A percentile compares a stretch with the other conserved stretches of the same genome.
Conservation (phyloP, 2,329 filamentous ascomycete genomes). For the Ophiosphaerella korrae region DNA sequence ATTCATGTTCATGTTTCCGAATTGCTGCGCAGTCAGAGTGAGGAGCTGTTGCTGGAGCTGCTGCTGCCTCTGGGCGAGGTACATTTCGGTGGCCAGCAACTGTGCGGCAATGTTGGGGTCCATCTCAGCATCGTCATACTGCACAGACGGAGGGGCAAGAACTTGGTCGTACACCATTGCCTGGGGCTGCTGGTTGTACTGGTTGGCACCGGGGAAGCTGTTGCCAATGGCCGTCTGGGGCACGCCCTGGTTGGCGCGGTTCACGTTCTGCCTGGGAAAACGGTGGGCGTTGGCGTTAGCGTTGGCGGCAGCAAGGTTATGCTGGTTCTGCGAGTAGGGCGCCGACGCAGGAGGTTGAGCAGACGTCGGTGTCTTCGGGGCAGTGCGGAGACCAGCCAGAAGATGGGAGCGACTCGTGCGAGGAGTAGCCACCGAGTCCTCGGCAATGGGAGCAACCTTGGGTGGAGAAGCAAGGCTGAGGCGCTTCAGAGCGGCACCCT, state of each 20-base stretch:
- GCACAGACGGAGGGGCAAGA: constrained; percentile 79
- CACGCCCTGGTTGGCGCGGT: constrained; percentile 50
- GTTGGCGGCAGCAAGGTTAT: constrained; percentile 53
- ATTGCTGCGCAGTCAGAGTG: constrained; percentile 67
- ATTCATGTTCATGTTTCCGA: constrained; percentile 68
- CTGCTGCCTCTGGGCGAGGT: constrained; percentile 92
- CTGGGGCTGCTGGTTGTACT: constrained; percentile 46
- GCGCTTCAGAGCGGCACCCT: constrained; percentile 87
- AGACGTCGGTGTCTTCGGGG: constrained; percentile 81
- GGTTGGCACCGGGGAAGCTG: constrained; percentile 55
- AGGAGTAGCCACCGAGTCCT: constrained; percentile 71
- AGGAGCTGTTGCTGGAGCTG: constrained; percentile 91
- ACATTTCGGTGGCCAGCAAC: constrained; percentile 87
- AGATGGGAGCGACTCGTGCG: constrained; percentile 94
- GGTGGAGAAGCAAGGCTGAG: constrained; percentile 76
- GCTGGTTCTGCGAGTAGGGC: constrained; percentile 63
- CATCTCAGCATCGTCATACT: constrained; percentile 72
- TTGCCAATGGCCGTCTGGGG: constrained; percentile 65
- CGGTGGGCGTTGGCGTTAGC: constrained; percentile 53
- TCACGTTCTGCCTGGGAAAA: constrained; percentile 50
- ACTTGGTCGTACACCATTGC: constrained; percentile 77
- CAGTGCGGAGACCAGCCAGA: constrained; percentile 88
- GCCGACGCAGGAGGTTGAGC: constrained; percentile 66
- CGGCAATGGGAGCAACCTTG: constrained; percentile 70
- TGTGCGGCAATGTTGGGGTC: constrained; percentile 88